Percentiles rank a stretch among this genome's conserved stretches.
Conservation (phyloP, 371 early-diverging fungal genomes). For the Caulochytrium protostelioides region DNA sequence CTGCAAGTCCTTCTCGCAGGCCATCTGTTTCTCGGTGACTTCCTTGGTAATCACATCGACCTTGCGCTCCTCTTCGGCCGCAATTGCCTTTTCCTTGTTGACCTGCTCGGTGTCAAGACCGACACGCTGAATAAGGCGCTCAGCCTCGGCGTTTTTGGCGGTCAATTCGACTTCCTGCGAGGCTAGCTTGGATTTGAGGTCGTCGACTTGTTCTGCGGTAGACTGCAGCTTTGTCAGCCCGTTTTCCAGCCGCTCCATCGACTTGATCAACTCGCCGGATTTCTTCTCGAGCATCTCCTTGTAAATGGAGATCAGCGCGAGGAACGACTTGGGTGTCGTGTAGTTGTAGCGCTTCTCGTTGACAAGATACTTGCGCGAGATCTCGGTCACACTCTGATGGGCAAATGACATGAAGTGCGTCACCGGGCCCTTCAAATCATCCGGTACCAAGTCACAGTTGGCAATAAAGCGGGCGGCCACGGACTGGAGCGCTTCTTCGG, state of each 20-base stretch:
- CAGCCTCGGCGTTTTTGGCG: constrained; percentile 37
- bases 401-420: constrained; percentile 38
- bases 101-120: constrained; percentile 37
- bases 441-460: constrained; percentile 26
- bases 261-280: constrained; percentile 21
- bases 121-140: constrained; percentile 32
- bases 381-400: constrained; percentile 28
- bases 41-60: constrained; percentile 35
- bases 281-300: constrained; percentile 38
- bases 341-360: constrained; percentile 41
- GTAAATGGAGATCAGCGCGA: constrained; percentile 31
- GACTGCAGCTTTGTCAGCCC: constrained; percentile 35
- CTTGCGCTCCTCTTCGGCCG: constrained; percentile 36
- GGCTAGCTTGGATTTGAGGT: constrained; percentile 35
- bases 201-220: constrained; percentile 36
- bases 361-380: constrained; percentile 30
- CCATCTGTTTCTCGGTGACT: constrained; percentile 26
- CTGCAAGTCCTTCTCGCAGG: constrained; percentile 27
- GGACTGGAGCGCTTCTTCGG: constrained; percentile 31
- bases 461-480: constrained; percentile 33
- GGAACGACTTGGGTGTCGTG: constrained; percentile 40
- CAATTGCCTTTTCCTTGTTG: constrained; percentile 41
- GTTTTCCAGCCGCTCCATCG: constrained; percentile 40
- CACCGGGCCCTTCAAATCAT: constrained; percentile 18
- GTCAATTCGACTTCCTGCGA: constrained; percentile 37